phyloP scores from a whole-genome alignment of 1,284 basidiomycete genomes.

The Meripilus lineatus region DNA sequence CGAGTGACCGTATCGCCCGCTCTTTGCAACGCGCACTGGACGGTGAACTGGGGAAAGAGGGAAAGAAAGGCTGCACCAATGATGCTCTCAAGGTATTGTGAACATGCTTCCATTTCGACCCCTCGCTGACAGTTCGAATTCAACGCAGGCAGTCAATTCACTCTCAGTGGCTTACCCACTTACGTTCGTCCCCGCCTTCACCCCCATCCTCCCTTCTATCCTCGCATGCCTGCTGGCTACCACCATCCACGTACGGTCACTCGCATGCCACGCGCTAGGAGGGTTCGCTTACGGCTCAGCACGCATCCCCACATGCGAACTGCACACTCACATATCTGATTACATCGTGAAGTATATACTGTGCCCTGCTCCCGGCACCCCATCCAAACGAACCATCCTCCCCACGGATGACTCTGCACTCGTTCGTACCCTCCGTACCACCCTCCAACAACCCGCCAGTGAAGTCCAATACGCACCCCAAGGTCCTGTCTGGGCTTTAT shows the following conservation, averaged over 20 bases:
- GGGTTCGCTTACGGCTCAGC: slow-evolving; percentile 54
- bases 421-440: slow-evolving; percentile 59
- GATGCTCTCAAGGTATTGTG: slow-evolving; percentile 67
- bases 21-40: slow-evolving; percentile 72
- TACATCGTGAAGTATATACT: slow-evolving; percentile 43
- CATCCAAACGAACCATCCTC: slow-evolving; percentile 18
- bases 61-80: slow-evolving; percentile 72
- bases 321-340: slow-evolving; percentile 49
- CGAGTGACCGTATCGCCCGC: slow-evolving; percentile 59
- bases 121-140: slow-evolving; percentile 10
- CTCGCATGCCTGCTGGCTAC: slow-evolving; percentile 58
- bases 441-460: slow-evolving; percentile 42
- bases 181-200: slow-evolving; percentile 62
- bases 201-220: slow-evolving; percentile 53
- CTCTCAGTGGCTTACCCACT: slow-evolving; percentile 54
- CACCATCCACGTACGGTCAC: slow-evolving; percentile 53
- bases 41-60: slow-evolving; percentile 79
- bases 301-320: slow-evolving; percentile 37
- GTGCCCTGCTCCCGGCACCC: slow-evolving; percentile 21
- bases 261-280: slow-evolving; percentile 69
- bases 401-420: slow-evolving; percentile 43
- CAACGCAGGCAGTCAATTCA: slow-evolving; percentile 69
- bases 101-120: slow-evolving; percentile 12
- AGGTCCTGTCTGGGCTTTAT: slow-evolving; percentile 70
- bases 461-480: slow-evolving; percentile 58